phyloP scores from a whole-genome alignment of 495 filamentous ascomycete genomes.

The Lophiostoma macrostomum region DNA sequence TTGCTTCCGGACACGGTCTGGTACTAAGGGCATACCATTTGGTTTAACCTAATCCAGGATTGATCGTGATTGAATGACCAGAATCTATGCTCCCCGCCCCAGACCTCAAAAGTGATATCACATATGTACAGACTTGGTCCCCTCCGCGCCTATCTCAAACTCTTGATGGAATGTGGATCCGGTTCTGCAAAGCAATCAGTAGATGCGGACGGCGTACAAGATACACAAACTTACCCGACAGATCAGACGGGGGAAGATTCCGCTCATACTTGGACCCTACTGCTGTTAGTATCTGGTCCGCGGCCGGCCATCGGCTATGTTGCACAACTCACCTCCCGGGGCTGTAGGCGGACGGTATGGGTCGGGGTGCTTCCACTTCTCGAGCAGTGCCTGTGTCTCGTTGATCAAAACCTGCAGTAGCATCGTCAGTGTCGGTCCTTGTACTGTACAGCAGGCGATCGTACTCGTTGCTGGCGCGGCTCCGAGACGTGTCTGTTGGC shows the following conservation, averaged over 20 bases:
- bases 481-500: constrained; percentile 84
- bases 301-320: neutral
- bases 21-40: no score
- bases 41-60: no score
- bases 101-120: no score
- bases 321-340: constrained; percentile 71
- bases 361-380: constrained; percentile 97
- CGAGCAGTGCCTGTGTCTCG: constrained; percentile 81
- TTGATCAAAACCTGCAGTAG: constrained; percentile 64
- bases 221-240: constrained; percentile 66
- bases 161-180: no score
- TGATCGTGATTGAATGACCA: no score
- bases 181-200: no score
- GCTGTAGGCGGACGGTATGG: constrained; percentile 84
- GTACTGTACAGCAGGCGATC: constrained; percentile 4
- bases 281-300: neutral
- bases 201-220: neutral
- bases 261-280: constrained; percentile 93
- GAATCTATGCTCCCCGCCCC: no score
- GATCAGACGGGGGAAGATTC: constrained; percentile 75
- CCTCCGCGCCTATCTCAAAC: no score
- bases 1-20: no score
- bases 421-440: constrained; percentile 6
- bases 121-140: no score
- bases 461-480: constrained; percentile 81